phyloP scores from a whole-genome alignment of 2,329 filamentous ascomycete genomes.

The Stemphylium vesicarium region DNA sequence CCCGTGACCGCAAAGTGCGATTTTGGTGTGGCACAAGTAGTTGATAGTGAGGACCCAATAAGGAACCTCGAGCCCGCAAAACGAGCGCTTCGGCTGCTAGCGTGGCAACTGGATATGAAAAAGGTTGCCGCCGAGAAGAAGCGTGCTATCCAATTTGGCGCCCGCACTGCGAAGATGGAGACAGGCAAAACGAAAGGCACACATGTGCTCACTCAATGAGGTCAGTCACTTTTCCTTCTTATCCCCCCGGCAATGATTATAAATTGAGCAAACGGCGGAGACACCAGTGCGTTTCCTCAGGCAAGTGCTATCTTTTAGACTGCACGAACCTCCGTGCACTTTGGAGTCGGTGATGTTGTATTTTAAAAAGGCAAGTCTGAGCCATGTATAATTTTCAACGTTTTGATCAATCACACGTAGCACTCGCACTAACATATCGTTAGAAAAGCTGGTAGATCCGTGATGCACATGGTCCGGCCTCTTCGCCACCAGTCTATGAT shows the following conservation, averaged over 20 bases:
- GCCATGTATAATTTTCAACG: slow-evolving; percentile 10
- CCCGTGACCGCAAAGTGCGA: slow-evolving; percentile 89
- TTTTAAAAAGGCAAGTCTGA: slow-evolving; percentile 47
- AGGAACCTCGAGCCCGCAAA: slow-evolving; percentile 75
- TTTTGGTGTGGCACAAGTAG: slow-evolving; percentile 61
- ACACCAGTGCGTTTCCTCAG: slow-evolving; percentile 30
- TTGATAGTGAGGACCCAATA: slow-evolving; percentile 27
- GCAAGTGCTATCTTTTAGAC: slow-evolving; percentile 4
- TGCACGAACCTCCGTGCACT: slow-evolving; percentile 12
- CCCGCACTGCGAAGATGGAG: slow-evolving; percentile 53
- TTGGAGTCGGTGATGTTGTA: slow-evolving; percentile 30
- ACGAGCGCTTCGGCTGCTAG: slow-evolving; percentile 77
- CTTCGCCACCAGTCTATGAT: too few species aligned
- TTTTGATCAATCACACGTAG: too few species aligned
- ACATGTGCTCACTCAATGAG: slow-evolving; percentile 46
- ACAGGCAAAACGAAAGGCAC: slow-evolving; percentile 57
- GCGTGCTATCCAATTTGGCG: slow-evolving; percentile 70
- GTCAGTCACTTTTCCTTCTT: slow-evolving; percentile 25
- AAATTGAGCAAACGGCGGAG: slow-evolving; percentile 32
- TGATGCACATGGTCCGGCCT: too few species aligned
- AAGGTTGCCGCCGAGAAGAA: slow-evolving; percentile 87
- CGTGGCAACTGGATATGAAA: slow-evolving; percentile 73
- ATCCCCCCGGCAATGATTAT: slow-evolving; percentile 40
- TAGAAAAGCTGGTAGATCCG: too few species aligned
- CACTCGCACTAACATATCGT: too few species aligned